Evolutionary conservation across 495 filamentous ascomycete species (phyloP).

Genomic region (Aspergillus mulundensis): DNA sequence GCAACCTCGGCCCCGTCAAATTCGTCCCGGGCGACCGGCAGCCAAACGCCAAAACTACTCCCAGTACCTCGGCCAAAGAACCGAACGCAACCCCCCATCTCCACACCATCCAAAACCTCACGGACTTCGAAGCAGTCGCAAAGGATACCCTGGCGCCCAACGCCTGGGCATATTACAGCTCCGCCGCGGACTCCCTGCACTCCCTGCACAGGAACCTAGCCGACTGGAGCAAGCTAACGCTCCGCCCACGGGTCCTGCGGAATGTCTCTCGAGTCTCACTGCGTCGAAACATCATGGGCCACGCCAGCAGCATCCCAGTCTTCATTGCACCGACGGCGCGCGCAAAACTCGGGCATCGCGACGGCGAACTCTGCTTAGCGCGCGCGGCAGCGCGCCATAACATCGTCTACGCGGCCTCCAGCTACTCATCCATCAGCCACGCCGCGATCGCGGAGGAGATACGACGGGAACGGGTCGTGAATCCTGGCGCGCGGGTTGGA

Average conservation of each 20-base stretch:
- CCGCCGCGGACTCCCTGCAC: constrained; percentile 65
- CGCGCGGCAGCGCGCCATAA: neutral
- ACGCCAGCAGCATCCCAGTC: constrained; percentile 54
- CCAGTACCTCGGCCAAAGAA: too few species aligned
- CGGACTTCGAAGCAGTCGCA: constrained; percentile 64
- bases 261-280: constrained; percentile 42
- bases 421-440: constrained; percentile 54
- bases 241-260: constrained; percentile 67
- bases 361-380: constrained; percentile 62
- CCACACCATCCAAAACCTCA: constrained; percentile 46
- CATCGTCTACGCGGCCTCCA: constrained; percentile 23
- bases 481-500: too few species aligned
- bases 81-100: constrained; percentile 28
- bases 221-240: constrained; percentile 50
- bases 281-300: constrained; percentile 48
- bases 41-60: too few species aligned
- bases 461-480: too few species aligned
- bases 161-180: constrained; percentile 55
- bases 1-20: too few species aligned
- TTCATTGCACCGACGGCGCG: constrained; percentile 64
- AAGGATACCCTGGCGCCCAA: constrained; percentile 50
- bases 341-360: constrained; percentile 55
- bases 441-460: constrained; percentile 25
- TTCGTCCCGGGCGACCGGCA: too few species aligned
- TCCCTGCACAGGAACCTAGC: constrained; percentile 48